These are phyloP conservation scores for Exophiala sideris DNA, from an alignment of 2,329 filamentous ascomycete species.

Conservation along the genomic window DNA sequence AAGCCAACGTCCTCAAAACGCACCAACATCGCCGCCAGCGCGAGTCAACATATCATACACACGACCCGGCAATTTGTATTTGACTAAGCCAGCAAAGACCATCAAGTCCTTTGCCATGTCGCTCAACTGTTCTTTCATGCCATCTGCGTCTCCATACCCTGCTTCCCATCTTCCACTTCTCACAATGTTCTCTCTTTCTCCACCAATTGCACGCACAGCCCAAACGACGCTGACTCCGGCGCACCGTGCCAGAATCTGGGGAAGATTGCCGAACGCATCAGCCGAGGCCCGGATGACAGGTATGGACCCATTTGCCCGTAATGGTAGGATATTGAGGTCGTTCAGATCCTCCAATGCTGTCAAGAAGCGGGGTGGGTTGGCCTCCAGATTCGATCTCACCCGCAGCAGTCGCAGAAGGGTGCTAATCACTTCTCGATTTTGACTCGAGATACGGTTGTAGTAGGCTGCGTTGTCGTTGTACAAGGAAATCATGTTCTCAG, in stretches of 20 bases:
- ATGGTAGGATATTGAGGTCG: slow-evolving; percentile 25
- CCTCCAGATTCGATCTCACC: slow-evolving; percentile 56
- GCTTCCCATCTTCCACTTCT: slow-evolving; percentile 66
- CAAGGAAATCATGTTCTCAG: slow-evolving; percentile 59
- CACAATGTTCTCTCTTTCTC: slow-evolving; percentile 66
- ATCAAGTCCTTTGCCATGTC: slow-evolving; percentile 81
- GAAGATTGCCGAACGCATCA: slow-evolving; percentile 73
- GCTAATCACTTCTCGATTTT: slow-evolving; percentile 57
- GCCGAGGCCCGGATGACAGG: slow-evolving; percentile 75
- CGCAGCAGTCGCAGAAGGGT: slow-evolving; percentile 60
- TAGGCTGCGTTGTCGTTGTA: slow-evolving; percentile 62
- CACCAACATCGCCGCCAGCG: slow-evolving; percentile 65
- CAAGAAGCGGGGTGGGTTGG: slow-evolving; percentile 52
- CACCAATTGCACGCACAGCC: slow-evolving; percentile 82
- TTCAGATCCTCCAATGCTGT: slow-evolving; percentile 52
- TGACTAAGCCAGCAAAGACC: slow-evolving; percentile 87
- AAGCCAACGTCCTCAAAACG: slow-evolving; percentile 30
- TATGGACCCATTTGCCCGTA: slow-evolving; percentile 52
- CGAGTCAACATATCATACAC: slow-evolving; percentile 85
- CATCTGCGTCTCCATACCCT: slow-evolving; percentile 53
- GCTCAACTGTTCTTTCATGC: slow-evolving; percentile 32
- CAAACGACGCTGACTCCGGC: slow-evolving; percentile 90
- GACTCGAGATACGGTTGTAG: slow-evolving; percentile 56
- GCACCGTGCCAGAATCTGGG: slow-evolving; percentile 79
- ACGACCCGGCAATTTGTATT: slow-evolving; percentile 81